phyloP scores from a whole-genome alignment of 2,329 filamentous ascomycete species.

The Cladosporium austrohemisphaericum region DNA sequence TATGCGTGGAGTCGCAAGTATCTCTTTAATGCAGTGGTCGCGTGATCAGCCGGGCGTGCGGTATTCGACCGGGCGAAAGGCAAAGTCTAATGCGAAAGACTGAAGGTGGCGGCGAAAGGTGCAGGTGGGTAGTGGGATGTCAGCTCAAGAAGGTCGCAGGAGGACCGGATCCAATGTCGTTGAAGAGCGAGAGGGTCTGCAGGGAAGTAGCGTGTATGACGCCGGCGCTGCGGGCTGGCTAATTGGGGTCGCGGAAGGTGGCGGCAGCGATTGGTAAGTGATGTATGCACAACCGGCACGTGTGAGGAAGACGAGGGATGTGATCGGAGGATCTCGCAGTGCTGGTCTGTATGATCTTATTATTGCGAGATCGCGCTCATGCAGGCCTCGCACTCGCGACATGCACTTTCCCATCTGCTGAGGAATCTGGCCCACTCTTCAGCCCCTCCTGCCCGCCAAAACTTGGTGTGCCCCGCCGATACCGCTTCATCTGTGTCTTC shows the following conservation, averaged over 20 bases:
- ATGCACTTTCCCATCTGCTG: no score
- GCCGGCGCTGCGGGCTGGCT: neutral
- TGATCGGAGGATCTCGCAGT: no score
- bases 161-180: neutral
- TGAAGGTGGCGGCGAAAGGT: neutral
- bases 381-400: no score
- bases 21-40: no score
- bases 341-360: no score
- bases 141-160: neutral
- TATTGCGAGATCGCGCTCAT: no score
- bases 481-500: no score
- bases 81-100: neutral
- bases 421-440: no score
- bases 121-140: neutral
- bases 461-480: no score
- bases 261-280: conserved; percentile 3
- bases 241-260: conserved; percentile 2
- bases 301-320: no score
- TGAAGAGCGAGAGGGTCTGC: neutral
- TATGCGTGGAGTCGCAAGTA: neutral
- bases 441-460: no score
- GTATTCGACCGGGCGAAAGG: conserved; percentile 2
- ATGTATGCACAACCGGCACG: no score
- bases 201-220: conserved; percentile 2
- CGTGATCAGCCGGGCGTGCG: neutral